Percentiles rank a stretch among this genome's conserved stretches.
These are phyloP conservation scores for Hypoxylon sp. DNA, from an alignment of 2,329 filamentous ascomycete species.

Conservation along the genomic window DNA sequence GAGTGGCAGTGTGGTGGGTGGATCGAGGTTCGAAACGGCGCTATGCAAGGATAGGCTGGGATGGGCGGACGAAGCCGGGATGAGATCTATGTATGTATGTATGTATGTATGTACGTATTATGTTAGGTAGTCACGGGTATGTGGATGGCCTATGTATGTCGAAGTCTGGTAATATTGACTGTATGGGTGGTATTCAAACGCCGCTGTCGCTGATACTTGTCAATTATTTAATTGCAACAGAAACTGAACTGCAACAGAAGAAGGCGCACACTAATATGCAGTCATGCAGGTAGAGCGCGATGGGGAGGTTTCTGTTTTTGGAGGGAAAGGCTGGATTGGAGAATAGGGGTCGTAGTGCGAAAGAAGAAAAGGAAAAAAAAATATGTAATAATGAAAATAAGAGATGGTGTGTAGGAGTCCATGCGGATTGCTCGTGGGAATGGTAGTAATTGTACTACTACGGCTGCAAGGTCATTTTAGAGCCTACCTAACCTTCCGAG, in stretches of 20 bases:
- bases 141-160: slow-evolving; percentile 23
- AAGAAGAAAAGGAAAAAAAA: slow-evolving; percentile 20
- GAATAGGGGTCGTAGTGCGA: slow-evolving; percentile 29
- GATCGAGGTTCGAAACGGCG: slow-evolving; percentile 44
- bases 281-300: slow-evolving; percentile 14
- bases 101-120: no score
- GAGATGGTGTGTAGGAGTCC: slow-evolving; percentile 14
- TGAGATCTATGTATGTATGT: slow-evolving; percentile 17
- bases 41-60: slow-evolving; percentile 42
- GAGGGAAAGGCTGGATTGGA: background rate
- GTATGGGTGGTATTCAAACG: slow-evolving; percentile 1
- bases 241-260: slow-evolving; percentile 6
- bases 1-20: slow-evolving; percentile 38
- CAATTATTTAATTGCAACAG: slow-evolving; percentile 12
- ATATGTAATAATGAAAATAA: no score
- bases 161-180: slow-evolving; percentile 6
- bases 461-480: slow-evolving; percentile 17
- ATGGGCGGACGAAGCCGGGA: slow-evolving; percentile 38
- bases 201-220: background rate
- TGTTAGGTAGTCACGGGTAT: no score
- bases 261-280: slow-evolving; percentile 10
- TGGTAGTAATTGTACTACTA: slow-evolving; percentile 39
- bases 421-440: slow-evolving; percentile 33
- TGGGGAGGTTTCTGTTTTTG: background rate
- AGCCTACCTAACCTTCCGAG: slow-evolving; percentile 19